Evolutionary conservation across 2,329 filamentous ascomycete species (phyloP), one percentile per base, ranked within the genome.

Genomic region (Salinomyces thailandicus): DNA sequence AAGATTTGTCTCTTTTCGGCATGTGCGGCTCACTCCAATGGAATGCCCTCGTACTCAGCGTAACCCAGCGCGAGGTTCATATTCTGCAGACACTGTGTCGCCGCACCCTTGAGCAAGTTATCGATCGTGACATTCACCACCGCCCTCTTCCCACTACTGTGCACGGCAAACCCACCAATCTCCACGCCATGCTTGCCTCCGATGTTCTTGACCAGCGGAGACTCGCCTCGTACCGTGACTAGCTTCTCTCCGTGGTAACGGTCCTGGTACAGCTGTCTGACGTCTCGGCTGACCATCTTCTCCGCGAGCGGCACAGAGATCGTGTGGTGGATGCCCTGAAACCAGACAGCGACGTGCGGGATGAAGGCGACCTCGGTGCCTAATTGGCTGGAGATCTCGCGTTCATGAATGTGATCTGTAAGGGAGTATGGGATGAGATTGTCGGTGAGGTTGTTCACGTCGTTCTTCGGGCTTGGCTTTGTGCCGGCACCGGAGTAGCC

Each of bases 71-170:
- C 81, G 40, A 93, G 69, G 62, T 93, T 93, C 84, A 93, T 91
- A 63, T 93, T 93, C 70, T 93, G 87, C 60, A 94, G 64, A 66
- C 86, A 94, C 61, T 94, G 87, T 8, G 87, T 94, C 5, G 84
- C 84, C 36, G 87, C 87, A 42, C 87, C 87, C 75, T 95, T 95
- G 51, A 91, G 71, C 49, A 95, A 66, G 63, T 95, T 94, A 63
- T 95, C 87, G 53, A 95, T 94, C 2, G 84, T 93, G 13, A 81
- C 84, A 57, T 87, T 93, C 45, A 96, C 75, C n/a, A 96, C 89
- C 0, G 93, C 87, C 35, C 91, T 74, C 73, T 86, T 91, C 39
- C 89, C 89, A 15, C 75, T 78, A 49, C 75, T 85, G 64, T 95
- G 81, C 26, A 95, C 85, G n/a, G 85, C 86, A 54, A 96, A 96